Base-by-base conservation (phyloP, 1,284 basidiomycete species). In the Puccinia coronata region DNA sequence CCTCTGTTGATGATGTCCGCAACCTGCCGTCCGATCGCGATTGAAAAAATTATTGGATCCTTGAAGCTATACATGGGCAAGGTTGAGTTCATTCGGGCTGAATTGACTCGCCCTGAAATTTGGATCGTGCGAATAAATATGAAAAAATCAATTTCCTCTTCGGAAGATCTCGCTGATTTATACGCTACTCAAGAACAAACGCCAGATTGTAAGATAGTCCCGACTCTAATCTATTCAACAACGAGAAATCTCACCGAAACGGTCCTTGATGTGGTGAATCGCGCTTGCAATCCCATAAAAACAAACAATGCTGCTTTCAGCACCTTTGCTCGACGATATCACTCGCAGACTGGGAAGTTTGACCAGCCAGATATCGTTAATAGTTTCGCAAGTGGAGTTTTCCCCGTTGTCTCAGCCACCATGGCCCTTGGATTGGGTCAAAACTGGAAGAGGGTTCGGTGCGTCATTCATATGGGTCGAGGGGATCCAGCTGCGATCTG, bases 1-100 rank as follows among this genome's bases (percentile, higher is more conserved):
- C 28, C 43, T 8, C 43, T 72, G 25, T 41, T 63, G 34, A 34
- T 61, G 31, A 31, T 76, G n/a, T 76, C 74, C 20, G 74, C 55
- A 6, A 76, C 74, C 41, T 76, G 74, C 59, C 47, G 57, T 14
- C 74, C 74, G 6, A 41, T 65, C 9, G 61, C 59, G 51, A 51
- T 77, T 36, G 36, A 23, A 67, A 25, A 14, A 12, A 51, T 77
- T 41, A 49, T 43, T 67, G 57, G 41, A n/a, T 41, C 36, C 4
- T 14, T 65, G 8, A 65, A 61, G 57, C 55, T 57, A n/a, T 9
- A 57, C 55, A 57, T 2, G 14, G 25, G 25, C 5, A 57, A n/a
- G 55, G 55, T 57, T 57, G 55, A 57, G 5, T 65, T 65, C 20
- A n/a, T 65, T 11, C 61, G 36, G 39, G 34, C 39, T 49, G 69